phyloP scores from a whole-genome alignment of 2,329 filamentous ascomycete species.

The Arachnomyces sp. region DNA sequence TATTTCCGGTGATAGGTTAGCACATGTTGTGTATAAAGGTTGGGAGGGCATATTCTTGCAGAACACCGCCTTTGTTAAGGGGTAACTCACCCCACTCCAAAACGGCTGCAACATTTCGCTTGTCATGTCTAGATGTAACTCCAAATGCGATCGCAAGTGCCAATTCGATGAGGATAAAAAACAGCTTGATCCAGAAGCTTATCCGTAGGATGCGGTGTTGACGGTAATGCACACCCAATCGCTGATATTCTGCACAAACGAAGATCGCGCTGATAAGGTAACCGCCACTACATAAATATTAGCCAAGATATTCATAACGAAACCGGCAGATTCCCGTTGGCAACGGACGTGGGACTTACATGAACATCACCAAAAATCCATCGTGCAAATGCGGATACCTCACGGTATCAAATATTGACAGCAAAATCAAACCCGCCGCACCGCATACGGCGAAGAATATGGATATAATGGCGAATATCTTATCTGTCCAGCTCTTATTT shows the following conservation, averaged over 20 bases:
- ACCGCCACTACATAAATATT: slow-evolving; percentile 47
- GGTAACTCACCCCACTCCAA: slow-evolving; percentile 57
- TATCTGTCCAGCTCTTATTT: slow-evolving; percentile 49
- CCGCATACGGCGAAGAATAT: slow-evolving; percentile 63
- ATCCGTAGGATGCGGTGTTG: slow-evolving; percentile 60
- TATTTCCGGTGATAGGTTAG: slow-evolving; percentile 7
- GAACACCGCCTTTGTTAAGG: neutral
- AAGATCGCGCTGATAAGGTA: slow-evolving; percentile 82
- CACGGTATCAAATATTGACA: slow-evolving; percentile 80
- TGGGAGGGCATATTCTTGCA: neutral
- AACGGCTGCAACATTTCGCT: slow-evolving; percentile 63
- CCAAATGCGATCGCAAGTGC: slow-evolving; percentile 62
- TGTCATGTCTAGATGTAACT: slow-evolving; percentile 35
- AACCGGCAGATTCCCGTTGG: neutral
- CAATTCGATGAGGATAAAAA: slow-evolving; percentile 75
- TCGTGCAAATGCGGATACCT: slow-evolving; percentile 61
- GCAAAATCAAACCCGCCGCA: slow-evolving; percentile 69
- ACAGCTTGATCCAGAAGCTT: slow-evolving; percentile 82
- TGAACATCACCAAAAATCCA: slow-evolving; percentile 73
- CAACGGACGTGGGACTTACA: slow-evolving; percentile 39
- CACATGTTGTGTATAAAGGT: neutral
- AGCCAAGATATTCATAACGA: too few relatives aligned
- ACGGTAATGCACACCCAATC: slow-evolving; percentile 71
- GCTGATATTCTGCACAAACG: slow-evolving; percentile 84
- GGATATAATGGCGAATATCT: slow-evolving; percentile 30